These are phyloP conservation scores for Lycium ferocissimum DNA, from an alignment of 257 asterid species.

Conservation along the genomic window DNA sequence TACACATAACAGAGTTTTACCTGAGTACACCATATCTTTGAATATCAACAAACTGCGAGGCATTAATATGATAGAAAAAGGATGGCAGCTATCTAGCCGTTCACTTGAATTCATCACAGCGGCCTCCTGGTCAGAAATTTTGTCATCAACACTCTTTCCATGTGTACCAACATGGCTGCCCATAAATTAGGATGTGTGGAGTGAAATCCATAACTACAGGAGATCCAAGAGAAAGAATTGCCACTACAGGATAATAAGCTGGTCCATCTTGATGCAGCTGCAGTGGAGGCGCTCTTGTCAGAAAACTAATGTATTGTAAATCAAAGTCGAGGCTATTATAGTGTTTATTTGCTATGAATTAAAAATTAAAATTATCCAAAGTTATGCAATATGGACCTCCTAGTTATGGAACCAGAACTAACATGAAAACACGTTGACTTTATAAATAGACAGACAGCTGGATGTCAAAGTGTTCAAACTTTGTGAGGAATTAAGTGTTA, in stretches of 20 bases:
- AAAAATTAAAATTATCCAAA: neutral
- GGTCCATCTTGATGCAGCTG: constrained; percentile 99
- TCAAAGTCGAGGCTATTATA: neutral
- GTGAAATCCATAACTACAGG: constrained; percentile 86
- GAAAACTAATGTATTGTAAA: constrained; percentile 30
- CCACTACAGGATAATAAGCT: constrained; percentile 90
- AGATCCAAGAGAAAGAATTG: constrained; percentile 90
- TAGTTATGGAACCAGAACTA: neutral
- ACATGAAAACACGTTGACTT: constrained; percentile 2
- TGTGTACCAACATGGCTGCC: constrained; percentile 36
- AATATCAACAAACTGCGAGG: constrained; percentile 92
- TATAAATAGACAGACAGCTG: neutral
- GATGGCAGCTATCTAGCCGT: constrained; percentile 41
- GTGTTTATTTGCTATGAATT: neutral
- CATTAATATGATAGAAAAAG: constrained; percentile 76
- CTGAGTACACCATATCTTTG: constrained; percentile 83
- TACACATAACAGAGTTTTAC: constrained; percentile 38
- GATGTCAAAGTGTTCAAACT: constrained; percentile 7
- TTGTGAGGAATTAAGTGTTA: neutral
- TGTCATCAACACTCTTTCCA: constrained; percentile 37
- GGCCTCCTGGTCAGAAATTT: constrained; percentile 33
- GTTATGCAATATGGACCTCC: neutral
- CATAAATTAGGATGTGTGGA: constrained; percentile 73
- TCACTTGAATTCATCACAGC: constrained; percentile 37
- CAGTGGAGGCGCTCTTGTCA: constrained; percentile 21